phyloP scores from a whole-genome alignment of 306 rosid species.

The Gleditsia sinensis region DNA sequence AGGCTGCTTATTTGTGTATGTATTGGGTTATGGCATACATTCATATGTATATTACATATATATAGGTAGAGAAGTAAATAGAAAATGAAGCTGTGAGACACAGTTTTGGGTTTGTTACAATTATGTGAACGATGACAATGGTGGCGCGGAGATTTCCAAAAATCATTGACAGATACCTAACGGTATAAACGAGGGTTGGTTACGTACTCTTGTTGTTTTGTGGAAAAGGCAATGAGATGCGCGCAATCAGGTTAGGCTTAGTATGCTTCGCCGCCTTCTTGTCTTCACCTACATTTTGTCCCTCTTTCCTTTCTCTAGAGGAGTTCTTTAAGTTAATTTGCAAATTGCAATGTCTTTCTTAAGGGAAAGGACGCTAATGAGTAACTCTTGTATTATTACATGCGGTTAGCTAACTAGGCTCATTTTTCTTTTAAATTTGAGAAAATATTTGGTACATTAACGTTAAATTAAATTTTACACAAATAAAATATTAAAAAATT shows the following conservation, averaged over 20 bases:
- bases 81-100: not conserved
- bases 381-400: too few relatives aligned
- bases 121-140: conserved; percentile 26
- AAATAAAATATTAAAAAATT: too few relatives aligned
- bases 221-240: not conserved
- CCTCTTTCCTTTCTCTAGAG: too few relatives aligned
- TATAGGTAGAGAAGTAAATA: not conserved
- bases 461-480: too few relatives aligned
- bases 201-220: conserved; percentile 30
- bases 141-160: conserved; percentile 42
- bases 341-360: too few relatives aligned
- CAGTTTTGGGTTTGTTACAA: too few relatives aligned
- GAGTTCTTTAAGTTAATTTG: too few relatives aligned
- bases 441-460: too few relatives aligned
- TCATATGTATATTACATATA: not conserved
- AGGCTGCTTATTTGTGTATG: conserved; percentile 8
- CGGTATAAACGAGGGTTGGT: conserved; percentile 38
- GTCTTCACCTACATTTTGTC: not conserved
- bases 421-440: too few relatives aligned
- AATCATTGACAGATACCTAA: conserved; percentile 4
- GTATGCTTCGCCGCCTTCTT: conserved; percentile 26
- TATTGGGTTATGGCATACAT: not conserved
- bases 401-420: too few relatives aligned
- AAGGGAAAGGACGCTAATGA: too few relatives aligned
- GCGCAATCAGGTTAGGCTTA: not conserved